A percentile compares a stretch with the other conserved stretches of the same genome.
Evolutionary conservation across 2,329 filamentous ascomycete genomes (phyloP).

Genomic region (Ophiostoma himal-ulmi): DNA sequence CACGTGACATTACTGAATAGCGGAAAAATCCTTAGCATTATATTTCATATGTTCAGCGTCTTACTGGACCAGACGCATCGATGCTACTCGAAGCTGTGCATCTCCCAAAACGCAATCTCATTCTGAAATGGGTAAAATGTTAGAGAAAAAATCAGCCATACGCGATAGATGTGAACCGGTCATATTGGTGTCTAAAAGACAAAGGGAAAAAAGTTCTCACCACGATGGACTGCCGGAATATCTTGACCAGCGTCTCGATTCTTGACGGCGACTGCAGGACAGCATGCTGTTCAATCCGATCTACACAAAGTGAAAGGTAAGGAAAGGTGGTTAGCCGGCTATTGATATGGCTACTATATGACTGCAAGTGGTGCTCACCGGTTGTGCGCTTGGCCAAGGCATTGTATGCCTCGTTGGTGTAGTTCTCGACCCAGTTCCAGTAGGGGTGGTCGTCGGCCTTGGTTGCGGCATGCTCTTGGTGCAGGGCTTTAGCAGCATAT

Average conservation of each 20-base stretch:
- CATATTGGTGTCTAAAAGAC: neutral
- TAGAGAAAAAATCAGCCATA: neutral
- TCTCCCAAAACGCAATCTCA: conserved; percentile 71
- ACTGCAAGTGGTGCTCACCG: conserved; percentile 41
- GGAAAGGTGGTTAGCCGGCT: neutral
- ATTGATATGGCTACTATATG: neutral
- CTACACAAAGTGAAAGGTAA: conserved; percentile 37
- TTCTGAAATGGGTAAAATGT: conserved; percentile 43
- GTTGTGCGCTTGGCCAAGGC: conserved; percentile 65
- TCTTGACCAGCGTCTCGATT: conserved; percentile 74
- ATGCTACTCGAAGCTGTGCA: conserved; percentile 37
- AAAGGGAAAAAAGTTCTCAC: conserved; percentile 41
- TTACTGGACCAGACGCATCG: neutral
- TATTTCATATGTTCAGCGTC: neutral
- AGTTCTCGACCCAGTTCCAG: conserved; percentile 89
- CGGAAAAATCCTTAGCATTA: neutral
- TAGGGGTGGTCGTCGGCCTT: conserved; percentile 64
- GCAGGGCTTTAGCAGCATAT: conserved; percentile 66
- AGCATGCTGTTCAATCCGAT: conserved; percentile 62
- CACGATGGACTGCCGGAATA: conserved; percentile 84
- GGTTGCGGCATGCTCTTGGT: conserved; percentile 52
- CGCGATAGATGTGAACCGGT: too few relatives aligned
- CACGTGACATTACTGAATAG: conserved; percentile 15
- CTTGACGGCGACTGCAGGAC: conserved; percentile 65
- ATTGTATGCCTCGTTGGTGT: conserved; percentile 72